Percentiles rank a stretch among this genome's conserved stretches.
phyloP scores from a whole-genome alignment of 805 yeast species.

The Wickerhamomyces sydowiorum region DNA sequence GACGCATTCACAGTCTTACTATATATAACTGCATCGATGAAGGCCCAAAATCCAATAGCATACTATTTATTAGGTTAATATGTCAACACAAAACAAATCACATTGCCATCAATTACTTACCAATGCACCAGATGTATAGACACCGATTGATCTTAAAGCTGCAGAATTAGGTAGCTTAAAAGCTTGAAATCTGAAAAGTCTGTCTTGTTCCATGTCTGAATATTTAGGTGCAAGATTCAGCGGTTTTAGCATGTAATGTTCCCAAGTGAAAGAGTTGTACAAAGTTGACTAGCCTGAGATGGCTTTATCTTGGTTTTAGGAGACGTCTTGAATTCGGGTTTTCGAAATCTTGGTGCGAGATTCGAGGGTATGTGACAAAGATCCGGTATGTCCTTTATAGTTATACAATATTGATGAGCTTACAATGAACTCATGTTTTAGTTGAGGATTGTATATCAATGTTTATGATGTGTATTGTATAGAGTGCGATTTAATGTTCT shows the following conservation, averaged over 20 bases:
- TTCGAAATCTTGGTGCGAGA: too few species aligned
- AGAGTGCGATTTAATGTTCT: background rate
- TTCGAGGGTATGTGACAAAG: background rate
- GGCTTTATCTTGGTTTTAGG: too few species aligned
- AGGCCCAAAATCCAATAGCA: constrained; percentile 84
- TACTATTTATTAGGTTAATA: constrained; percentile 31
- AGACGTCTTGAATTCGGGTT: too few species aligned
- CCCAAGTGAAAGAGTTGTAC: background rate
- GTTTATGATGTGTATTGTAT: too few species aligned
- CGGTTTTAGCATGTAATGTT: constrained; percentile 1
- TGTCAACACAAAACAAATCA: constrained; percentile 1
- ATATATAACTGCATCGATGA: constrained; percentile 84
- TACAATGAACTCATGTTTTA: too few species aligned
- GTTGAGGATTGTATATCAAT: too few species aligned
- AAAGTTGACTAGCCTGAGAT: background rate
- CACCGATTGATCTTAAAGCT: constrained; percentile 65
- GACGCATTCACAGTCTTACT: constrained; percentile 84
- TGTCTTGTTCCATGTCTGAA: constrained; percentile 30
- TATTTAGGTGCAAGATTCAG: background rate
- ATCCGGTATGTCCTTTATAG: background rate
- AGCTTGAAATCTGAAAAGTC: constrained; percentile 60
- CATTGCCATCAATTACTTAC: constrained; percentile 14
- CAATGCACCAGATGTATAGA: constrained; percentile 68
- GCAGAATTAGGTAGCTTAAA: constrained; percentile 68
- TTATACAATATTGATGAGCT: too few species aligned